Evolutionary conservation across 305 asterid species (phyloP).

Genomic region (Fraxinus ornus): DNA sequence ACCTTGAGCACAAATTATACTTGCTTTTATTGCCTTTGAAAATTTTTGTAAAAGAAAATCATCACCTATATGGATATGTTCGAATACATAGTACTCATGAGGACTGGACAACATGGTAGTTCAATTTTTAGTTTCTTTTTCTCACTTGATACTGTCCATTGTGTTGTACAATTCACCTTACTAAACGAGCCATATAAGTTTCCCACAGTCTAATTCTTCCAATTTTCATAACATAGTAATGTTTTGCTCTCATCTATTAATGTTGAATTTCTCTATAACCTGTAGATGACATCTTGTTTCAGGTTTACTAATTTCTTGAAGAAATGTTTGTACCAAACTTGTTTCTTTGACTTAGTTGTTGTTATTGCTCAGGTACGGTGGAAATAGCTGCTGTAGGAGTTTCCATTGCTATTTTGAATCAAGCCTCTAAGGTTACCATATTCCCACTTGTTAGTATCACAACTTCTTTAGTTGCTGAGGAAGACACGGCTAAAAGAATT

Average conservation of each 20-base stretch:
- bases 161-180: neutral
- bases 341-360: neutral
- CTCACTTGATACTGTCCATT: neutral
- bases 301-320: neutral
- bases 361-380: conserved; percentile 52
- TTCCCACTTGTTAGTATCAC: conserved; percentile 93
- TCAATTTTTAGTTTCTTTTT: neutral
- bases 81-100: neutral
- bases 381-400: conserved; percentile 93
- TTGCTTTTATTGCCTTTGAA: neutral
- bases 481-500: conserved; percentile 55
- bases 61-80: neutral
- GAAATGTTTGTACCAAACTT: neutral
- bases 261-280: neutral
- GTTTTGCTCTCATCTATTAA: neutral
- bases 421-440: conserved; percentile 83
- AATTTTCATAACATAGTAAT: neutral
- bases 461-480: conserved; percentile 95
- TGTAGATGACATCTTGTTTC: neutral
- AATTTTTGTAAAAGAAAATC: neutral
- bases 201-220: neutral
- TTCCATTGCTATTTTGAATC: conserved; percentile 80
- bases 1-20: neutral
- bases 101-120: neutral
- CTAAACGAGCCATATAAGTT: neutral